Conservation (phyloP, 306 rosid genomes). For the Cicer yamashitae region DNA sequence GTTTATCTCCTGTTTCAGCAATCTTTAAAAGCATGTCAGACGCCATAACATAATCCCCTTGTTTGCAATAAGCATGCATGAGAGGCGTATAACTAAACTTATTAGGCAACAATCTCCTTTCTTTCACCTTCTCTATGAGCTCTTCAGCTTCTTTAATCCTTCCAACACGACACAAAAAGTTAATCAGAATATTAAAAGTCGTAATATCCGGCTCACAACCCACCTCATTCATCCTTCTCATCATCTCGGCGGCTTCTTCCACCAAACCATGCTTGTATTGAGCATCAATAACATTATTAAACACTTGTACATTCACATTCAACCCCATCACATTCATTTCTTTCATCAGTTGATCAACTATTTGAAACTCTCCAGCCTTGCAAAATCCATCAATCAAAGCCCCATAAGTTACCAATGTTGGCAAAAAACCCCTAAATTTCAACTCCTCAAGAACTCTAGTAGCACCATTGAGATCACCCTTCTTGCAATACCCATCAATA, state of each 20-base stretch:
- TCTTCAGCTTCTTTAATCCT: slow-evolving; percentile 68
- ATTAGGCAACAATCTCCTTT: slow-evolving; percentile 58
- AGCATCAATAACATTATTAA: slow-evolving; percentile 71
- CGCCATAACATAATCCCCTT: slow-evolving; percentile 70
- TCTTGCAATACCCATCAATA: slow-evolving; percentile 75
- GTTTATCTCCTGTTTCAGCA: slow-evolving; percentile 64
- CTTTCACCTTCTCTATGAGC: slow-evolving; percentile 55
- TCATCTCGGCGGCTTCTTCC: slow-evolving; percentile 53
- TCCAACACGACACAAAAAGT: slow-evolving; percentile 63
- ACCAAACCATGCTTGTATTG: slow-evolving; percentile 58
- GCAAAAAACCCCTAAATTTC: slow-evolving; percentile 75
- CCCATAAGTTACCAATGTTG: slow-evolving; percentile 67
- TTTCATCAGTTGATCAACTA: slow-evolving; percentile 59
- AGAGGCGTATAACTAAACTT: slow-evolving; percentile 73
- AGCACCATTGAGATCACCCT: slow-evolving; percentile 63
- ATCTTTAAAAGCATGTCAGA: slow-evolving; percentile 66
- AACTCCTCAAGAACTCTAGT: slow-evolving; percentile 58
- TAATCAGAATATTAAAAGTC: slow-evolving; percentile 69
- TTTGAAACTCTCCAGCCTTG: slow-evolving; percentile 62
- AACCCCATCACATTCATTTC: slow-evolving; percentile 74
- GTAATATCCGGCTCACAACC: slow-evolving; percentile 74
- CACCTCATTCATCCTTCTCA: slow-evolving; percentile 61
- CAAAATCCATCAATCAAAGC: slow-evolving; percentile 74
- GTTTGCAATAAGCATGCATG: slow-evolving; percentile 63
- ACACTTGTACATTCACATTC: slow-evolving; percentile 57